Conservation (phyloP, 306 rosid genomes). For the Ormosia semicastrata region DNA sequence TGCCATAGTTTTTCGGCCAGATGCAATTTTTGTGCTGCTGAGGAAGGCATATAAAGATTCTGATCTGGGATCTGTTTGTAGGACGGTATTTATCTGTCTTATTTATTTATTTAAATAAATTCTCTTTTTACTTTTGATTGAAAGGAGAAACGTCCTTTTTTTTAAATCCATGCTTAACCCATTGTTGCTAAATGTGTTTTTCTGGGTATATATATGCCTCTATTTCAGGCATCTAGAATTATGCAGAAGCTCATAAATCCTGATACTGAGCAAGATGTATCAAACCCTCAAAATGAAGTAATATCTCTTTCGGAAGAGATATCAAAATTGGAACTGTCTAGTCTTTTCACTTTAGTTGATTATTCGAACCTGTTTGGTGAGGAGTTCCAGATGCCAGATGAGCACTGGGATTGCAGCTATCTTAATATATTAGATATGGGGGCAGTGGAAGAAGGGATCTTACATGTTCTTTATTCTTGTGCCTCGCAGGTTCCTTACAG, state of each 20-base stretch:
- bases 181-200: constrained; percentile 19
- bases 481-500: constrained; percentile 79
- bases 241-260: constrained; percentile 74
- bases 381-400: constrained; percentile 71
- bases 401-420: constrained; percentile 76
- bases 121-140: constrained; percentile 3
- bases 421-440: constrained; percentile 74
- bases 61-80: constrained; percentile 76
- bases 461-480: constrained; percentile 86
- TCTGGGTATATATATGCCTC: constrained; percentile 23
- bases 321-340: constrained; percentile 48
- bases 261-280: constrained; percentile 46
- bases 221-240: constrained; percentile 76
- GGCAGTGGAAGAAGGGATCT: constrained; percentile 89
- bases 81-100: constrained; percentile 58
- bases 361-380: constrained; percentile 86
- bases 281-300: constrained; percentile 51
- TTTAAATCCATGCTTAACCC: constrained; percentile 3
- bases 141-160: not conserved
- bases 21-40: constrained; percentile 73
- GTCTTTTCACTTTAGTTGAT: constrained; percentile 51
- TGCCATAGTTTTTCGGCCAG: constrained; percentile 71
- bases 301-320: constrained; percentile 50
- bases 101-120: not conserved
- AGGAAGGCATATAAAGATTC: constrained; percentile 87